Base-by-base conservation (phyloP, 2,329 filamentous ascomycete genomes). In the Cladosporium sp. region DNA sequence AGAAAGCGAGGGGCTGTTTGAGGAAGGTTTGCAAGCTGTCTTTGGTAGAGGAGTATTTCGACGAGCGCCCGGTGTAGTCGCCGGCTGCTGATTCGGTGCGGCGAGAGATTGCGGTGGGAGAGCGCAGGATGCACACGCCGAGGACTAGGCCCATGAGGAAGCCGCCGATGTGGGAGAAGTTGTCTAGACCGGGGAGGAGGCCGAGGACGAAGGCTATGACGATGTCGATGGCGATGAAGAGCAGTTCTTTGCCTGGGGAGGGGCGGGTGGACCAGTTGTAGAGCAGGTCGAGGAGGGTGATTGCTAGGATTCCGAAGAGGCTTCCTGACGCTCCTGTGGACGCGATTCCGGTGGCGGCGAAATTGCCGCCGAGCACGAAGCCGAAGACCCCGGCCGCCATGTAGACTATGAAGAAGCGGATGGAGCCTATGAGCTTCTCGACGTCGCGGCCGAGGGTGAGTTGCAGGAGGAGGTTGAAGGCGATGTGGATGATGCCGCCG, bases 121-220 rank as follows among this genome's bases (percentile, higher is more conserved):
- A 97, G 70, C 93, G 91, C 60, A 99, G 79, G 25, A 99, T 80
- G 61, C 87, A 95, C 52, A 97, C 80, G 12, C 94, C 94, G 1
- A 97, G 83, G 0, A 87, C 88, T 6, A 99, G 76, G 1, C 94
- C 94, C 85, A 96, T 96, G 51, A 96, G 75, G 72, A 97, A 97
- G 1, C 94, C 94, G 56, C 94, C 94, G 61, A 99, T 97, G 65
- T 99, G 94, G 15, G 90, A 90, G 73, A 97, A 99, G 74, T 99
- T 99, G 78, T 99, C 94, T 47, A 99, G 76, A 8, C 92, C 93
- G 0, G 94, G 94, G 1, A 99, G 81, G 3, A 99, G 81, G 34
- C 94, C 94, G 2, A 99, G 82, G 15, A 94, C 91, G 70, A 99
- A 97, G 0, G 91, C 91, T 63, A 99, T 91, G 63, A 86, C 77